Base-by-base conservation (phyloP, 2,329 filamentous ascomycete species). In the Aureobasidium uvarum region DNA sequence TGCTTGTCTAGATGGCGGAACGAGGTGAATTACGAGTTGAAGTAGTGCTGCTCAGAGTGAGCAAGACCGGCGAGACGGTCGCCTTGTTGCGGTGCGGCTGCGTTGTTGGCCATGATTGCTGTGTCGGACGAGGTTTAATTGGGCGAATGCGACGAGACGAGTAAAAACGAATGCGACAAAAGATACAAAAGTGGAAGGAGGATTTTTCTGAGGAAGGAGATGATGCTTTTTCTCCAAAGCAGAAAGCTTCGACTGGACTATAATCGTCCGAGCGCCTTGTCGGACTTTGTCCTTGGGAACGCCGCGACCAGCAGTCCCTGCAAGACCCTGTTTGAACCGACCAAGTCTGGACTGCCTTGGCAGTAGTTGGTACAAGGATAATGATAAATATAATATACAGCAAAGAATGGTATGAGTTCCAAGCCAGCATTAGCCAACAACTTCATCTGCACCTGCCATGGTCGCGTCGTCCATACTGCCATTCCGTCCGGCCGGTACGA, bases 31-130 rank as follows among this genome's bases (percentile, higher is more conserved):
- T 81, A 96, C 93, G 92, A 96, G 82, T 97, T 98, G 83, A 98
- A 98, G 84, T 98, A 99, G 80, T 98, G 95, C 79, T 96, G 92
- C 84, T 99, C 95, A 70, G 93, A 95, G 81, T 96, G 93, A 77
- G 91, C 89, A 85, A 96, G 88, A 72, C 81, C 78, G 76, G 88
- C 87, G 78, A 90, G 84, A 58, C 68, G 69, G 62, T 74, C 72
- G 36, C 18, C 59, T 38, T 25, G 45, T 51, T 52, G 20, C 46
- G 62, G 55, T 36, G 62, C 60, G 18, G 66, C 20, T 41, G 60
- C 43, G 31, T 41, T 72, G 73, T 69, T 75, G 74, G 68, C 67
- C 68, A 70, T 70, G 18, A 14, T 65, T 67, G 25, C n/a, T 41
- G 20, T 52, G 10, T 31, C 16, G 11, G 23, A 13, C 10, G 25